phyloP scores from a whole-genome alignment of 2,329 filamentous ascomycete species.

The Phaeomoniella chlamydospora region DNA sequence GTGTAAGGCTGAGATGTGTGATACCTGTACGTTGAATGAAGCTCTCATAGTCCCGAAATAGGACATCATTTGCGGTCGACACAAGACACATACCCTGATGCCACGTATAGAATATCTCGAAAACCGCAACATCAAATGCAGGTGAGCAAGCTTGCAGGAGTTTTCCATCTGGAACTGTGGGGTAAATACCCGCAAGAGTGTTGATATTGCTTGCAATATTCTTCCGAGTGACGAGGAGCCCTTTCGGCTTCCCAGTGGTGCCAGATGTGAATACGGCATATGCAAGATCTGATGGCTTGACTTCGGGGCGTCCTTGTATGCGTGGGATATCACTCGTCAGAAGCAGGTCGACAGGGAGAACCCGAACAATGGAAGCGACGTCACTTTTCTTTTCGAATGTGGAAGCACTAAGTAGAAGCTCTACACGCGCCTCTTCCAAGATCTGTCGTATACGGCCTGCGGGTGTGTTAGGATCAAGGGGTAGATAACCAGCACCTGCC shows the following conservation, averaged over 20 bases:
- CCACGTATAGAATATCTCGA: slow-evolving; percentile 83
- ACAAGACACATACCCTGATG: slow-evolving; percentile 64
- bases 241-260: slow-evolving; percentile 67
- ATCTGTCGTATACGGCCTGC: slow-evolving; percentile 45
- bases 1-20: slow-evolving; percentile 75
- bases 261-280: slow-evolving; percentile 78
- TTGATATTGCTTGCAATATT: slow-evolving; percentile 68
- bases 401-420: slow-evolving; percentile 22
- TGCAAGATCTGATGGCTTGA: slow-evolving; percentile 40
- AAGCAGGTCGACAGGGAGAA: background rate
- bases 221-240: slow-evolving; percentile 60
- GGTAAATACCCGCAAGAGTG: slow-evolving; percentile 52
- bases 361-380: too few relatives aligned
- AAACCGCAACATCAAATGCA: slow-evolving; percentile 75
- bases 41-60: slow-evolving; percentile 58
- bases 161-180: slow-evolving; percentile 35
- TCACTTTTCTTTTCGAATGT: slow-evolving; percentile 9
- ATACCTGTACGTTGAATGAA: slow-evolving; percentile 49
- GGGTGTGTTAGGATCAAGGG: slow-evolving; percentile 60
- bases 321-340: background rate
- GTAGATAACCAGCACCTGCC: slow-evolving; percentile 64
- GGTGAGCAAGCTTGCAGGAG: slow-evolving; percentile 73
- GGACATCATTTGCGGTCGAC: slow-evolving; percentile 55
- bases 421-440: slow-evolving; percentile 38
- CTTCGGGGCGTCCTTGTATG: slow-evolving; percentile 2